Conservation (phyloP, 2,329 filamentous ascomycete genomes). For the Beauveria sp. region DNA sequence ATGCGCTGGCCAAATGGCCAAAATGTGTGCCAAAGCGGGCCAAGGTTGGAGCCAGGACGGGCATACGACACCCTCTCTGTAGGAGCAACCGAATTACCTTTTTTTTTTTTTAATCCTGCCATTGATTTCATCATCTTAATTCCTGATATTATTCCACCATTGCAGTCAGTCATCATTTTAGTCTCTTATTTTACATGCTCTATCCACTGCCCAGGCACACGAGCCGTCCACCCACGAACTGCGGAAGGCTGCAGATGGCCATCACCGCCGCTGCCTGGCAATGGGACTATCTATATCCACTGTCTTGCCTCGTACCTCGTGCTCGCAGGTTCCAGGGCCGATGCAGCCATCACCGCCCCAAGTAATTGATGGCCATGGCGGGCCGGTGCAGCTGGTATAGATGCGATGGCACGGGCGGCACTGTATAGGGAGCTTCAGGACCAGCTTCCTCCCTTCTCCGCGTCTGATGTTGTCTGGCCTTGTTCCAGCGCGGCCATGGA, state of each 20-base stretch:
- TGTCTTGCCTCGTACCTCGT: background rate
- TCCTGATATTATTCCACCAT: background rate
- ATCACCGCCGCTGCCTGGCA: background rate
- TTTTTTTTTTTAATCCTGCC: background rate
- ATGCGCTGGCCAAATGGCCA: slow-evolving; percentile 7
- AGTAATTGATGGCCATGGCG: background rate
- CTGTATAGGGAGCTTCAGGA: background rate
- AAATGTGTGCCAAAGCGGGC: slow-evolving; percentile 7
- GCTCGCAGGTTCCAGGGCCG: background rate
- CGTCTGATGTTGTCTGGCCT: background rate
- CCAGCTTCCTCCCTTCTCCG: background rate
- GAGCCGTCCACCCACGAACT: background rate
- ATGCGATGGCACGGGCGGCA: background rate
- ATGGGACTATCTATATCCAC: background rate
- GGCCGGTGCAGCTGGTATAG: background rate
- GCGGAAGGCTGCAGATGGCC: background rate
- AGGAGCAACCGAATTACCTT: background rate
- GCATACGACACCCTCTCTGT: background rate
- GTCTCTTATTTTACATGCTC: background rate
- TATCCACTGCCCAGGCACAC: background rate
- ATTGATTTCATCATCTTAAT: background rate
- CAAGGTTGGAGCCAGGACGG: slow-evolving; percentile 6
- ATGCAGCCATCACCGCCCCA: background rate
- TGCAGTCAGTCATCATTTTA: background rate
- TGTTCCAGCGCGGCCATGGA: background rate